Evolutionary conservation across 768 basidiomycete species (phyloP), one percentile per base, ranked within the genome.

Genomic region (Hebeloma cylindrosporum): DNA sequence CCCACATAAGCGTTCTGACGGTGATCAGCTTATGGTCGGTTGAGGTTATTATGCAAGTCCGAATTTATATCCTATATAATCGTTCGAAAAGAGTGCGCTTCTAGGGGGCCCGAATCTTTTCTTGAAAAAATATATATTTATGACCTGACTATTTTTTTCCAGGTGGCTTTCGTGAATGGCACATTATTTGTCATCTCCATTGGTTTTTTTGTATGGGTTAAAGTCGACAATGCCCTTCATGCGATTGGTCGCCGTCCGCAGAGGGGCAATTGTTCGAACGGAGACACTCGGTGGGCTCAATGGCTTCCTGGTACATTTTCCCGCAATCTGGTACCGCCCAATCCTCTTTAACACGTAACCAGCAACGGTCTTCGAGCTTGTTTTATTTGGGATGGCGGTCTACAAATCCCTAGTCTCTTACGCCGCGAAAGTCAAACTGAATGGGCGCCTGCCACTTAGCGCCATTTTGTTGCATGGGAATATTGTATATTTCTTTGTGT

Each of bases 31-130:
- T 77, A 5, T 76, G 75, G 74, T 66, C 71, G 21, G 63, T 77
- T 11, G 73, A 77, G 52, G 71, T 76, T 11, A 60, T 75, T 44
- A 73, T 77, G 70, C 73, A 73, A 52, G 48, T 76, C 14, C 62
- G 74, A 7, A 60, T 76, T 18, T 74, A 74, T 47, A 71, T 71
- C 0, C 45, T 77, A 7, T 77, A 60, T 42, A 53, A 59, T 21
- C 66, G 69, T 33, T 74, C 70, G 2, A 67, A 64, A 47, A 65
- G 57, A 49, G 73, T 72, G 14, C 44, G 61, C 31, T 10, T 16
- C 16, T 25, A 13, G 29, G 10, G 28, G 39, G n/a, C n/a, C n/a
- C n/a, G 10, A 20, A 3, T 23, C 7, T 21, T 17, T 11, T 23
- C 21, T 17, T 4, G 14, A 9, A 10, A 31, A n/a, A n/a, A n/a